Base-by-base conservation (phyloP, 1,284 basidiomycete genomes). In the Apiotrichum montevideense region DNA sequence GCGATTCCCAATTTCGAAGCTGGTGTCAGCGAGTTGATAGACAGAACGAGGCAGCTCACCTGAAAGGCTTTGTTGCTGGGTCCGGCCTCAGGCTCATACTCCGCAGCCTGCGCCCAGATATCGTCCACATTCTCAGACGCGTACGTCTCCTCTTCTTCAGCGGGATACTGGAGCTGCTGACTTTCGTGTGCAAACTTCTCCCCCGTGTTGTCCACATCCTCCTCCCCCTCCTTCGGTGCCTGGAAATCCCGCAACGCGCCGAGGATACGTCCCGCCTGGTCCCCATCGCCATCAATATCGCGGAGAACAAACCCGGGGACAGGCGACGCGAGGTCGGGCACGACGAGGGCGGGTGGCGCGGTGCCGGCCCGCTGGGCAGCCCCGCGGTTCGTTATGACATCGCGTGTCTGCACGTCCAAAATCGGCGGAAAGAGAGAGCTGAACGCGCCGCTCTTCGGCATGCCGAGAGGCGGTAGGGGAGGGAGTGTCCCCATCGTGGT, bases 1-100 rank as follows among this genome's bases (percentile, higher is more conserved):
- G 47, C 5, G 47, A 8, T 3, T 49, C 47, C 47, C 56, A 58
- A 7, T 44, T 60, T n/a, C 47, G 48, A 2, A 52, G 44, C 58
- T 60, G 35, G 6, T 9, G 21, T 50, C 45, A 54, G 37, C 13
- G 21, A 1, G 14, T 8, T 1, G n/a, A 10, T 6, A 29, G 7
- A 37, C n/a, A 39, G 21, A 21, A 1, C 15, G 35, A 10, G 37
- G 13, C 32, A 32, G 46, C 64, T 56, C 29, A 66, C 64, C 51
- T 64, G 35, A 34, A 63, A 59, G 3, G 54, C 51, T 6, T 48
- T n/a, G 11, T 14, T 15, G 32, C 40, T 35, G 1, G 50, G 41
- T 33, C 33, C 41, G 1, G 37, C 15, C 9, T 41, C 8, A 7
- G 46, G 46, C 6, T 37, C 8, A 7, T 51, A 46, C 6, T 37